These are phyloP conservation scores for Conticribra weissflogii DNA, from an alignment of 108 stramenopile genomes.

Conservation along the genomic window DNA sequence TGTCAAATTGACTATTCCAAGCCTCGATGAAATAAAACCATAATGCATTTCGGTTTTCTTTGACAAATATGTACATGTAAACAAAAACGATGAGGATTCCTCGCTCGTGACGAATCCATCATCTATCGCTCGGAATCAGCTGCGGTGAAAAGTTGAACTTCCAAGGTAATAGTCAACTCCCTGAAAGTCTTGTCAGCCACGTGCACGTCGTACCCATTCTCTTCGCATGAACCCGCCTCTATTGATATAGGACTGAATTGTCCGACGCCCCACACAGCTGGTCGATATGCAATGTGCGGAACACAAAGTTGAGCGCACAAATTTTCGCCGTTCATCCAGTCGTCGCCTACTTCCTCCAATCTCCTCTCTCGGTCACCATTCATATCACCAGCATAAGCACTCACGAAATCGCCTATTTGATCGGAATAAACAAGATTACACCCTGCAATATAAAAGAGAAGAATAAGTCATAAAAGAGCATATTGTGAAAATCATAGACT, in stretches of 20 bases:
- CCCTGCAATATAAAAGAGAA: no score
- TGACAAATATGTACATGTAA: no score
- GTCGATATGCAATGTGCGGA: constrained; percentile 46
- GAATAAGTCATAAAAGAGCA: no score
- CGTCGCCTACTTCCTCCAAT: constrained; percentile 23
- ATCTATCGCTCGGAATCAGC: neutral
- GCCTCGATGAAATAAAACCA: neutral
- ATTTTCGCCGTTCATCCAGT: constrained; percentile 15
- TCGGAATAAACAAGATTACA: constrained; percentile 52
- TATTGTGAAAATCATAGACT: no score
- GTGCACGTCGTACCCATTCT: constrained; percentile 49
- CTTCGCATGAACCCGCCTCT: constrained; percentile 41
- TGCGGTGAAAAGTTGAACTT: constrained; percentile 33
- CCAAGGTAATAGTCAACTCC: constrained; percentile 54
- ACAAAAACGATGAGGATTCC: neutral
- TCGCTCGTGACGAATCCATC: neutral
- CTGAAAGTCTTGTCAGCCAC: constrained; percentile 58
- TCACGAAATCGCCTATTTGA: constrained; percentile 40
- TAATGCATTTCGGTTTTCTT: neutral
- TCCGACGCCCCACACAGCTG: constrained; percentile 26
- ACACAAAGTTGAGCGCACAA: constrained; percentile 62
- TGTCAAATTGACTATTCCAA: no score
- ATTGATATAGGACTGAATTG: constrained; percentile 23
- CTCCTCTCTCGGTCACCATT: constrained; percentile 8
- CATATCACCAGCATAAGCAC: constrained; percentile 16